Evolutionary conservation across 108 stramenopile genomes (phyloP), one percentile per base, ranked within the genome.

Genomic region (Stephanodiscus minutulus): DNA sequence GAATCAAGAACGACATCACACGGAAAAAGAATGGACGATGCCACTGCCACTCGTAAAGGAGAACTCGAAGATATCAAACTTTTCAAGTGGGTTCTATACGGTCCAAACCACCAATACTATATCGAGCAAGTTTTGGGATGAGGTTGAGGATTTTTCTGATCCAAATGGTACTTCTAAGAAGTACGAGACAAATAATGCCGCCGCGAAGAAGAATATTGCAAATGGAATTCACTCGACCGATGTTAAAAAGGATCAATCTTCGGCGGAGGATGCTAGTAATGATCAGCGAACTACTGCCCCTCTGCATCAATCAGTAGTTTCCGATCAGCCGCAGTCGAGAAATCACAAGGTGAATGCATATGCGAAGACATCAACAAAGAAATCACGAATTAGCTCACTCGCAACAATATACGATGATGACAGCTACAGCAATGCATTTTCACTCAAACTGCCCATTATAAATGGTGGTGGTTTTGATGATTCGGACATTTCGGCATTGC

Each of bases 61-160:
- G 47, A 48, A 46, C 24, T 67, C 66, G 7, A 65, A 64, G 1
- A 55, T 54, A 41, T 75, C 74, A 46, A 67, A 66, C 56, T 44
- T 66, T 43, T 52, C 43, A 8, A 74, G 73, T 18, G 39, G 39
- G 39, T 41, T 61, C 20, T 66, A 59, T 13, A 66, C 77, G 18
- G 49, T 17, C 11, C 64, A 72, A 61, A 67, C 66, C 41, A 17
- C 39, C n/a, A 61, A 79, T 28, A 72, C 66, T 9, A 44, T 49
- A 35, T 43, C 66, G 3, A 79, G 77, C 43, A 64, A 70, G 37
- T 79, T 79, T 61, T 79, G 77, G 77, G 77, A 79, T 46, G 77
- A 61, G 18, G 58, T 79, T n/a, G 70, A 79, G 58, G 66, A 61
- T 11, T 70, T 59, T 58, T 20, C 61, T 20, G 66, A 4, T 56